A percentile compares a stretch with the other conserved stretches of the same genome.
Evolutionary conservation across 192 early-diverging fungal species (phyloP).

Genomic region (Dissophora globulifera): DNA sequence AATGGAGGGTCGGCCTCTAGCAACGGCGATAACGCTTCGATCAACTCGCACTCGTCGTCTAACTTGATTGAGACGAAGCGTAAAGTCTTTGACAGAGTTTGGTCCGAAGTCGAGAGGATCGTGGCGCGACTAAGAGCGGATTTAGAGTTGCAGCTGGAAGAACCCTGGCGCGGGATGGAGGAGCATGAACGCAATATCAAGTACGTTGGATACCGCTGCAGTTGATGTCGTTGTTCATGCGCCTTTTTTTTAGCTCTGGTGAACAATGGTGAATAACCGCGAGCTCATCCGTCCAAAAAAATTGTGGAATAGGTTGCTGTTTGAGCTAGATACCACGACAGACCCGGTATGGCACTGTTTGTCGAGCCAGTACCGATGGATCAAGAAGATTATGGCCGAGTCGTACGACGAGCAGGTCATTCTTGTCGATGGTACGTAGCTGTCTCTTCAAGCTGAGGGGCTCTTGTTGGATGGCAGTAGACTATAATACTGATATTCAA

Average conservation of each 20-base stretch:
- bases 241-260: neutral
- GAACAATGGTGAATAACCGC: neutral
- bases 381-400: conserved; percentile 77
- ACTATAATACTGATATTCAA: too few relatives aligned
- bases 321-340: conserved; percentile 79
- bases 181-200: conserved; percentile 90
- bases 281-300: neutral
- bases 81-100: conserved; percentile 94
- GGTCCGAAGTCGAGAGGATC: conserved; percentile 90
- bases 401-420: conserved; percentile 70
- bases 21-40: conserved; percentile 26
- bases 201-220: conserved; percentile 54
- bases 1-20: neutral
- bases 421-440: conserved; percentile 55
- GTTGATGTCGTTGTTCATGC: neutral
- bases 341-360: conserved; percentile 93
- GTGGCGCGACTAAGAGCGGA: conserved; percentile 77
- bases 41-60: conserved; percentile 27
- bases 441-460: too few relatives aligned
- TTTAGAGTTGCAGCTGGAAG: conserved; percentile 79
- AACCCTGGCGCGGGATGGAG: conserved; percentile 82
- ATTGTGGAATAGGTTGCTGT: conserved; percentile 61
- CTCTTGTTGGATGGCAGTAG: too few relatives aligned
- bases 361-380: conserved; percentile 89
- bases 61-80: conserved; percentile 57